Evolutionary conservation across 2,329 filamentous ascomycete species (phyloP), one percentile per base, ranked within the genome.

Genomic region (Beauveria medogensis): DNA sequence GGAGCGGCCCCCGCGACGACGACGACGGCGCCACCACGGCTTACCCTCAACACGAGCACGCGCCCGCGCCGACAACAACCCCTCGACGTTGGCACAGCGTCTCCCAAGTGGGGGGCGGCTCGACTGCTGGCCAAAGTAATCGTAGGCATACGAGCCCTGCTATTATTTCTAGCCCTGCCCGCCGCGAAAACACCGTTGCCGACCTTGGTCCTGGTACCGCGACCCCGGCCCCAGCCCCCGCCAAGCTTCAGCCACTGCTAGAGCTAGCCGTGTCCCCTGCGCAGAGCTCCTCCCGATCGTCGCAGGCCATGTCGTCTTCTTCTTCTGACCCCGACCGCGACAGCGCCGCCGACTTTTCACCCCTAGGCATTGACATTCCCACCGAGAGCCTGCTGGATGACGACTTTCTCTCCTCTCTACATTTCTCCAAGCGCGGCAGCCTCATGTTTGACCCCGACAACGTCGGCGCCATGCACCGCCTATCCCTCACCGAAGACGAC

Each of bases 391-490:
- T 86, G 60, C 73, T 85, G 64, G 83, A 84, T 64, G 81, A 85
- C 74, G 81, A 80, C 67, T 81, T 83, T 68, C 71, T 87, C 68
- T 77, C 74, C 65, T 75, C 77, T 60, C 72, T 87, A 65, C 78
- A 78, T 65, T 87, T 87, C 69, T 86, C 84, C 61, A 84, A 85
- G 64, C 78, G 84, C 66, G 84, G 84, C 65, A 87, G 84, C 72
- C 75, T 87, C 67, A 83, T 87, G 78, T 78, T 86, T 68, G 78
- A 80, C 64, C 79, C 77, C 58, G 79, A 79, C 68, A 75, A 67
- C 63, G 65, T 64, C 44, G 64, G 63, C 65, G 64, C 61, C 53
- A 64, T 65, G 62, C 61, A 65, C 34, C 55, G 61, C 60, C 60
- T 52, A 46, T 28, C 60, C 34, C 12, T 55, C 51, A 61, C 51